Percentiles rank a stretch among this genome's conserved stretches.
phyloP scores from a whole-genome alignment of 129 eudicot genomes.

The Flaveria bidentis region DNA sequence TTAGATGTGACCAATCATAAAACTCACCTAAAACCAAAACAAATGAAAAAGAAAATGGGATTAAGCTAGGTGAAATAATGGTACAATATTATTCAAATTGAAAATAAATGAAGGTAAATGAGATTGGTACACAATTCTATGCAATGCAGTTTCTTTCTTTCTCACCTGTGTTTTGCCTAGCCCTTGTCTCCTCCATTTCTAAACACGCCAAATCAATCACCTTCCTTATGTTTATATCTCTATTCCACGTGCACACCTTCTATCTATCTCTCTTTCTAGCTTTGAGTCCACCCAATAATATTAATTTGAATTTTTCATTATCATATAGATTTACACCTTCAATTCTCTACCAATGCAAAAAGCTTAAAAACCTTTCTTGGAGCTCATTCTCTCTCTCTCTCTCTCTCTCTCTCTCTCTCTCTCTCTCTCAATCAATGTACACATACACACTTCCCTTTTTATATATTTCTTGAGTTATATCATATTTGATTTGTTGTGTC shows the following conservation, averaged over 20 bases:
- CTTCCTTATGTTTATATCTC: conserved; percentile 33
- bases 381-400: background rate
- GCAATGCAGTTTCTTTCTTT: conserved; percentile 45
- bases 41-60: background rate
- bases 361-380: background rate
- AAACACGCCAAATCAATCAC: conserved; percentile 52
- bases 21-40: background rate
- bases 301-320: background rate
- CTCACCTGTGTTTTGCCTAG: conserved; percentile 46
- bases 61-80: background rate
- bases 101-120: conserved; percentile 23
- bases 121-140: conserved; percentile 62
- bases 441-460: background rate
- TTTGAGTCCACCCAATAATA: background rate
- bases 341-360: conserved; percentile 15
- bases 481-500: conserved; percentile 8
- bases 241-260: conserved; percentile 48
- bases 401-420: background rate
- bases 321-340: conserved; percentile 24
- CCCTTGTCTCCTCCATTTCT: conserved; percentile 43
- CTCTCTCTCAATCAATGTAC: background rate
- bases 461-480: background rate
- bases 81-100: background rate
- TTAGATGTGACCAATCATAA: background rate
- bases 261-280: conserved; percentile 3